phyloP scores from a whole-genome alignment of 768 basidiomycete genomes.

The Mrakia blollopis region DNA sequence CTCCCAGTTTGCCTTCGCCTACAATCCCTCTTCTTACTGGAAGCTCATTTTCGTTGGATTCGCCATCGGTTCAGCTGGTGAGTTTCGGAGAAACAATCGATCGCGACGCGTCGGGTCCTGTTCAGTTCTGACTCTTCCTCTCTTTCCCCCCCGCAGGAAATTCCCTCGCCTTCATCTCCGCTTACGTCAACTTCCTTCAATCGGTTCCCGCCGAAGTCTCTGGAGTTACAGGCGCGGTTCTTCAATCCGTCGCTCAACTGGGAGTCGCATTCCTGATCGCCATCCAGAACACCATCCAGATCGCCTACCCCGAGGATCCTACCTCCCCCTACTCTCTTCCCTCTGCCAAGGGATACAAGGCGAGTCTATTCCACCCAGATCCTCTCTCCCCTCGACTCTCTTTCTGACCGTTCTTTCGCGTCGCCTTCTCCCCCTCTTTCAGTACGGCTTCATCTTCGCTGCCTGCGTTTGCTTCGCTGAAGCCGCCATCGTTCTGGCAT shows the following conservation, averaged over 20 bases:
- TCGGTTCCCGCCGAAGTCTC: constrained; percentile 34
- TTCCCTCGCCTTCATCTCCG: constrained; percentile 2
- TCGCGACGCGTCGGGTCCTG: not conserved
- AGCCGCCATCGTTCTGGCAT: not conserved
- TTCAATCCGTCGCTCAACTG: constrained; percentile 37
- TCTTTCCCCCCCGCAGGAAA: not conserved
- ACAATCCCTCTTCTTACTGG: not conserved
- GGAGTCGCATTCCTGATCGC: constrained; percentile 37
- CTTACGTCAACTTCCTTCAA: constrained; percentile 12
- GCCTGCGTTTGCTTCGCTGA: not conserved
- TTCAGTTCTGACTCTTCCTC: not conserved
- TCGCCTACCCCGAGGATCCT: not conserved
- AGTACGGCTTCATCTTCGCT: constrained; percentile 1
- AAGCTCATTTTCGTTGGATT: not conserved
- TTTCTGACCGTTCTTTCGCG: not conserved
- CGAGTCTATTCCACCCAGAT: not conserved
- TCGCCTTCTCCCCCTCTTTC: not conserved
- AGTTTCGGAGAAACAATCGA: not conserved
- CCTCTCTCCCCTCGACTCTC: not conserved
- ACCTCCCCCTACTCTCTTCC: not conserved
- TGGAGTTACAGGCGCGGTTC: constrained; percentile 39
- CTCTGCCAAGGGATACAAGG: not conserved
- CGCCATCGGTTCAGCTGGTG: constrained; percentile 8
- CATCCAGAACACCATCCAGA: constrained; percentile 32
- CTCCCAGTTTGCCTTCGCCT: constrained; percentile 5